A percentile compares a stretch with the other conserved stretches of the same genome.
Evolutionary conservation across 805 yeast genomes (phyloP).

Genomic region (Myxozyma neotropica): DNA sequence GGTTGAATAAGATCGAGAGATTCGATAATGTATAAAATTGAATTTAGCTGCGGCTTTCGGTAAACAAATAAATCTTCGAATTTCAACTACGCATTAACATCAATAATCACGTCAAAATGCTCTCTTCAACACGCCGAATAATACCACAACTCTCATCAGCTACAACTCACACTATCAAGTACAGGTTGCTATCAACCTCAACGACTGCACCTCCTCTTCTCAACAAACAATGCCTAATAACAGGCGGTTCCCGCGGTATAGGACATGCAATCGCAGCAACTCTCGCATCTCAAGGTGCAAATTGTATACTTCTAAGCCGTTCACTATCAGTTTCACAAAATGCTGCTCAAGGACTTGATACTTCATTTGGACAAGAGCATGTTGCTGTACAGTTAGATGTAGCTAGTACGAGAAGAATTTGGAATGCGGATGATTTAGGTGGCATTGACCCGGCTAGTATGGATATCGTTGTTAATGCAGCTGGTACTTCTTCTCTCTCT

Average conservation of each 20-base stretch:
- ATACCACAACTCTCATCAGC: no score
- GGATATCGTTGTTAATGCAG: conserved; percentile 55
- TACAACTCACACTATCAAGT: neutral
- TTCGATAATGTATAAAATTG: no score
- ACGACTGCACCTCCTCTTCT: neutral
- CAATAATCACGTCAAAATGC: no score
- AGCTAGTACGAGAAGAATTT: conserved; percentile 9
- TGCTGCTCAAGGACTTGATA: conserved; percentile 32
- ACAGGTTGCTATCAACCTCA: neutral
- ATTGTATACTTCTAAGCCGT: conserved; percentile 56
- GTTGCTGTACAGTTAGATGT: conserved; percentile 26
- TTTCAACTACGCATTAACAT: no score
- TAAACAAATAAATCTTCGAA: no score
- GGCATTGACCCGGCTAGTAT: conserved; percentile 30
- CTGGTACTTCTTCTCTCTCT: conserved; percentile 42
- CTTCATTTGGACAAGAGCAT: conserved; percentile 17
- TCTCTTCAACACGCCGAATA: no score
- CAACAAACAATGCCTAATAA: conserved; percentile 23
- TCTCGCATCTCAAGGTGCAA: conserved; percentile 56
- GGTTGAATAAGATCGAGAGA: no score
- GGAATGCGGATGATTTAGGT: conserved; percentile 26
- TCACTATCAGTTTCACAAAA: conserved; percentile 45
- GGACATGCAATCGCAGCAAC: conserved; percentile 59
- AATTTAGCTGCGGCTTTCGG: no score
- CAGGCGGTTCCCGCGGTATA: conserved; percentile 70